Evolutionary conservation across 495 filamentous ascomycete species (phyloP), one percentile per base, ranked within the genome.

Genomic region (Penicillium robsamsonii): DNA sequence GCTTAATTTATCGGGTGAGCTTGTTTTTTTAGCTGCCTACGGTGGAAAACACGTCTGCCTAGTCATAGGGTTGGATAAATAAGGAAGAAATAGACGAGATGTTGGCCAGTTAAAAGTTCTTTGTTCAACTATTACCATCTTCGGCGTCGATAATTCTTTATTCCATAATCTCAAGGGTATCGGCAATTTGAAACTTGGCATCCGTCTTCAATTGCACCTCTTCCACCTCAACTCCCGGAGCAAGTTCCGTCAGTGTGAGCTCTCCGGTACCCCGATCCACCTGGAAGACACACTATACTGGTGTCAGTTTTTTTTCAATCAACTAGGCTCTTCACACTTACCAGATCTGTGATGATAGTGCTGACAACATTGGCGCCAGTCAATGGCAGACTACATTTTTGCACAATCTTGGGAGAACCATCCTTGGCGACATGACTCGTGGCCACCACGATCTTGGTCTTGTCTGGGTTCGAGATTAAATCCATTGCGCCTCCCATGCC

Each of bases 401-500:
- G 83, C 53, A 96, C 80, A 66, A 96, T 90, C 84, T 96, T 96
- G 18, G 89, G 78, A 31, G 84, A 86, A 31, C 92, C 92, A 72
- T 93, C 89, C 80, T 91, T 93, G 53, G 92, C 90, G 1, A 87
- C 87, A 72, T 96, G 92, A 73, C 92, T 92, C 78, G 92, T 96
- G 1, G 90, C 91, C 17, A 96, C 88, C 9, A 96, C 92, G 12
- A 96, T 90, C 77, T 94, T 96, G 25, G 92, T 96, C 46, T 79
- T 74, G 56, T 80, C 80, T 2, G 92, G 92, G 73, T 96, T 96
- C 47, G 81, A 86, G 47, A 96, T 90, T 42, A 96, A 73, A 67
- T 96, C 92, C 92, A 96, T 96, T 41, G 92, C 92, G n/a, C 92
- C 92, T 30, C 92, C 92, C 73, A 96, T 95, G 0, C 92, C 92